Evolutionary conservation across 1,139 yeast genomes (phyloP).

Genomic region (Blastobotrys illinoisensis): DNA sequence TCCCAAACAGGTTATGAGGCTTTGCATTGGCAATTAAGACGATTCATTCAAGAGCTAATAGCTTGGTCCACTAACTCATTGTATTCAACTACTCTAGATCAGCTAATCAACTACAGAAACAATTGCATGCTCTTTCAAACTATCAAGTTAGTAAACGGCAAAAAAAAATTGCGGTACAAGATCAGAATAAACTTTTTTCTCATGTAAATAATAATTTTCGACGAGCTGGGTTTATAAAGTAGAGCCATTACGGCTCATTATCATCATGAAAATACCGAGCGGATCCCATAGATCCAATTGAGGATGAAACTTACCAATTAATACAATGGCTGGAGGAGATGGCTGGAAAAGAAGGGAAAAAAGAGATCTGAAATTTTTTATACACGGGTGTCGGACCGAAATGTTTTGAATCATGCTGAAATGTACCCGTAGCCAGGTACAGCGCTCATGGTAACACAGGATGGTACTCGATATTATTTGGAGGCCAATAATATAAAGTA

Average conservation of each 20-base stretch:
- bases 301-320: slow-evolving; percentile 11
- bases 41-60: too few species aligned
- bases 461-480: too few species aligned
- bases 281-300: neutral
- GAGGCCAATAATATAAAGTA: too few species aligned
- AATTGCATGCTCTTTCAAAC: neutral
- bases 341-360: neutral
- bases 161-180: neutral
- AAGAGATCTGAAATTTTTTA: neutral
- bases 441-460: too few species aligned
- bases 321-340: neutral
- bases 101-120: neutral
- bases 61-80: too few species aligned
- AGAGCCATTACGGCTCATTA: slow-evolving; percentile 25
- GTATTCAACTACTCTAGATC: too few species aligned
- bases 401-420: neutral
- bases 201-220: slow-evolving; percentile 26
- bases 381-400: neutral
- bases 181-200: slow-evolving; percentile 21
- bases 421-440: neutral
- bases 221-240: slow-evolving; percentile 33
- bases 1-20: too few species aligned
- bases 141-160: neutral
- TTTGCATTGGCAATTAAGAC: too few species aligned
- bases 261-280: slow-evolving; percentile 23